Base-by-base conservation (phyloP, 2,329 filamentous ascomycete species). In the Colletotrichum gloeosporioides region DNA sequence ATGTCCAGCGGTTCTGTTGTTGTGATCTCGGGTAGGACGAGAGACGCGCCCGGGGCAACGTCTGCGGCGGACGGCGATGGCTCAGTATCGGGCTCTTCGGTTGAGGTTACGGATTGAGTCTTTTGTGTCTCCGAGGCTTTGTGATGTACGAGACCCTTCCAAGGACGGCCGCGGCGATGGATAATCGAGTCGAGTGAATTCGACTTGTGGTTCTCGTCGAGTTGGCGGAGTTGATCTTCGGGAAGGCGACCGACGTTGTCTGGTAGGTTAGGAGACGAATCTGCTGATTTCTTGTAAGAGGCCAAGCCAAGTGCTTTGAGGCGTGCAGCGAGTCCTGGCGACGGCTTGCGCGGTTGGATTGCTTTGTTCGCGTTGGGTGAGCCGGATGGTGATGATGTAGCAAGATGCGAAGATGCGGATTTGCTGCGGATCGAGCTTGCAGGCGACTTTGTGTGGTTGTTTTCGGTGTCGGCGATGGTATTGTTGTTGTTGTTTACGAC, bases 111-210 rank as follows among this genome's bases (percentile, higher is more conserved):
- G 25, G 57, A 22, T 64, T 44, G 32, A 66, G 74, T 76, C 18
- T 75, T 70, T 39, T 59, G 34, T 18, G 78, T 44, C 71, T 74
- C 78, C 57, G 77, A 86, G 86, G 68, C 87, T 85, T 71, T 92
- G 86, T 78, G 88, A 87, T 80, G 89, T 87, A 82, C 91, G 90
- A 82, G 89, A 83, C 92, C 92, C 87, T 91, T 94, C 94, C 94
- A 95, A 80, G 93, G 90, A 81, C 92, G 92, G 82, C 93, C 93
- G 81, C 93, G 90, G 82, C 93, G 90, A 83, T 93, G 89, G 80
- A 95, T 87, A 86, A 87, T 78, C 87, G 87, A 78, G 82, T 82
- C 78, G 82, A 82, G 78, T 29, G 90, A 91, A 81, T 88, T 88
- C 76, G 91, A 89, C 79, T 90, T 89, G 82, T 94, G 92, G 76